These are phyloP conservation scores for Alternaria sp. DNA, from an alignment of 2,329 filamentous ascomycete species.

Conservation along the genomic window DNA sequence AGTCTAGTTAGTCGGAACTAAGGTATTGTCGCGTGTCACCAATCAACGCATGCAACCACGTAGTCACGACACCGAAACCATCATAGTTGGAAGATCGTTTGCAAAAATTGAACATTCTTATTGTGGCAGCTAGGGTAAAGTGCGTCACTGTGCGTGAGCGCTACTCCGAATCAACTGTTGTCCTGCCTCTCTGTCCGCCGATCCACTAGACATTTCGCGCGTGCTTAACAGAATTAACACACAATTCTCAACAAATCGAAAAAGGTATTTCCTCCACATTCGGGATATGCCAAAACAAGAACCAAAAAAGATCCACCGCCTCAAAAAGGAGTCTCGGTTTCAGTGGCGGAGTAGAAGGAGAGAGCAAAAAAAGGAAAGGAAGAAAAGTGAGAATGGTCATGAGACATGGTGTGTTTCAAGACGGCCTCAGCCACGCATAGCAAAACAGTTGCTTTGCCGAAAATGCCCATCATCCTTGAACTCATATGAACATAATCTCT, in stretches of 20 bases:
- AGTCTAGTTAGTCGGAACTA: background rate
- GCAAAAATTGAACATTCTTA: background rate
- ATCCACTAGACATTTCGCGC: background rate
- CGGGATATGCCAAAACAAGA: background rate
- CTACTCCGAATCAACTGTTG: background rate
- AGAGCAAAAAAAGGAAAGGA: background rate
- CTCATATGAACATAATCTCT: background rate
- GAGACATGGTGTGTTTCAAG: slow-evolving; percentile 24
- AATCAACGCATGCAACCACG: background rate
- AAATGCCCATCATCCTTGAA: slow-evolving; percentile 1
- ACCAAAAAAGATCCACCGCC: background rate
- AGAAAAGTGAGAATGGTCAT: slow-evolving; percentile 12
- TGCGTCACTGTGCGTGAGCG: slow-evolving; percentile 2
- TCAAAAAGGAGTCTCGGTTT: slow-evolving; percentile 2
- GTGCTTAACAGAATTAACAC: background rate
- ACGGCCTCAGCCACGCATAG: slow-evolving; percentile 11
- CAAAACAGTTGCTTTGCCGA: background rate
- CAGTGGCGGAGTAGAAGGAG: background rate
- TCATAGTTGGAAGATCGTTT: background rate
- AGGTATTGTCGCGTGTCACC: background rate
- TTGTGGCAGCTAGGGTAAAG: background rate
- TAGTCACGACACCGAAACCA: background rate
- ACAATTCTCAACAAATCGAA: background rate
- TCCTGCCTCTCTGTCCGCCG: background rate
- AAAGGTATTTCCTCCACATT: slow-evolving; percentile 11